Conservation (phyloP, 768 basidiomycete species). For the Russula abietina region DNA sequence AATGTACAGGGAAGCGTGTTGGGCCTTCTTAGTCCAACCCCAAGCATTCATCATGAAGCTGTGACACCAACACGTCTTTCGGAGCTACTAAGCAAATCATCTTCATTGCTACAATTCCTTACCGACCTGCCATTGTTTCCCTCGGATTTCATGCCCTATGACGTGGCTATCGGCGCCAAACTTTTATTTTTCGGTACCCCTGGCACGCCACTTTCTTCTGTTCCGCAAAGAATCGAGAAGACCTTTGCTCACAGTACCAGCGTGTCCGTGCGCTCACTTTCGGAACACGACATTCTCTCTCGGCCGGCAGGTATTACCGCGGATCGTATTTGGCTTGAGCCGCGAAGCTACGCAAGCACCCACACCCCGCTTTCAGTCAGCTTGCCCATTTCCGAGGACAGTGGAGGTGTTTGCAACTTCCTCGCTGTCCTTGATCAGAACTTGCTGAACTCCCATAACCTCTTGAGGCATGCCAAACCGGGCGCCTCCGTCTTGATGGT, state of each 20-base stretch:
- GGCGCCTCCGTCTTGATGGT: slow-evolving; percentile 68
- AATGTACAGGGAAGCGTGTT: slow-evolving; percentile 63
- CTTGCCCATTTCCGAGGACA: slow-evolving; percentile 49
- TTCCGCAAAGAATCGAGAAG: slow-evolving; percentile 49
- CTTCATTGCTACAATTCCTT: slow-evolving; percentile 41
- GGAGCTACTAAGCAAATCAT: slow-evolving; percentile 42
- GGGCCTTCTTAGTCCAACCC: slow-evolving; percentile 32
- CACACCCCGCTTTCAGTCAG: slow-evolving; percentile 48
- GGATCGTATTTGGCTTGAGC: slow-evolving; percentile 61
- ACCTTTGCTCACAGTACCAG: slow-evolving; percentile 48
- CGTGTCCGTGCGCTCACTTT: slow-evolving; percentile 55
- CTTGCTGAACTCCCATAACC: slow-evolving; percentile 71
- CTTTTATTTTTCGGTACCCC: slow-evolving; percentile 59
- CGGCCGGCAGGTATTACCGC: slow-evolving; percentile 64
- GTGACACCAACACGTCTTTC: slow-evolving; percentile 53
- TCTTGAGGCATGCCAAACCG: slow-evolving; percentile 59
- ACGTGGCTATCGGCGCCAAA: slow-evolving; percentile 37
- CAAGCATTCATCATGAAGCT: slow-evolving; percentile 49
- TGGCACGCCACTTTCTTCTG: slow-evolving; percentile 44
- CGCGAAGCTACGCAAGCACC: slow-evolving; percentile 35
- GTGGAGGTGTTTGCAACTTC: slow-evolving; percentile 56
- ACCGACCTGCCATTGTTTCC: slow-evolving; percentile 26
- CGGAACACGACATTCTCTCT: slow-evolving; percentile 70
- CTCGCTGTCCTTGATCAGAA: slow-evolving; percentile 67
- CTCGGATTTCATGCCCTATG: slow-evolving; percentile 25